Evolutionary conservation across 2,329 filamentous ascomycete species (phyloP).

Genomic region (Exophiala mesophila): DNA sequence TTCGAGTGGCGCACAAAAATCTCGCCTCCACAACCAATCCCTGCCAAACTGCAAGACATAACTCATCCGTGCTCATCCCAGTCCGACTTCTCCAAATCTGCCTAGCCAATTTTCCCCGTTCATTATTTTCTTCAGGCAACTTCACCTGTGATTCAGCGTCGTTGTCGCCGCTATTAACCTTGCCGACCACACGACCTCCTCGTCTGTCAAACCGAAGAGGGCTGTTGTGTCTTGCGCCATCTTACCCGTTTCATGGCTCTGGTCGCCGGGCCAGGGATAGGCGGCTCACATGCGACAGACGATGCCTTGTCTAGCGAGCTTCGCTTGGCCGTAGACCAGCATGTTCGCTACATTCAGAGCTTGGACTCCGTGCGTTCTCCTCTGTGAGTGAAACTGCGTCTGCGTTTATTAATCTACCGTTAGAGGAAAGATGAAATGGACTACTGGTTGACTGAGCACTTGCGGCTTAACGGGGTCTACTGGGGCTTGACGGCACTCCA

Average conservation of each 20-base stretch:
- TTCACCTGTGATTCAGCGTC: no score
- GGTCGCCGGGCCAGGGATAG: conserved; percentile 56
- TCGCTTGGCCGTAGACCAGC: conserved; percentile 56
- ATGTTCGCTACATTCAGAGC: conserved; percentile 89
- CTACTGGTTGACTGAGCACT: conserved; percentile 96
- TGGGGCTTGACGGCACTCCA: conserved; percentile 91
- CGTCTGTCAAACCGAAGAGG: no score
- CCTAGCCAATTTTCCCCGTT: no score
- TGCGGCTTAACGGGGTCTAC: conserved; percentile 92
- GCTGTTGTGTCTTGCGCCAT: no score
- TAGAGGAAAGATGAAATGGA: conserved; percentile 88
- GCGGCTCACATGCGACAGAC: conserved; percentile 30
- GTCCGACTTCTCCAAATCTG: no score
- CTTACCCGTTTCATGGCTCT: conserved; percentile 59
- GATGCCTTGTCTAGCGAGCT: conserved; percentile 39
- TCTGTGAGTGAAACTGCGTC: conserved; percentile 14
- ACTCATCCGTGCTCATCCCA: no score
- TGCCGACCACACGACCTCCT: no score
- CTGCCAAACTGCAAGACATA: no score
- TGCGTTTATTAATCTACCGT: conserved; percentile 35
- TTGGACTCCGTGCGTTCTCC: conserved; percentile 67
- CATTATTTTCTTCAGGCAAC: no score
- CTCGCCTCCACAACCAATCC: no score
- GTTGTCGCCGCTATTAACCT: no score
- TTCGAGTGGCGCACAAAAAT: no score